Base-by-base conservation (phyloP, 495 filamentous ascomycete genomes). In the Xylaria scruposa region DNA sequence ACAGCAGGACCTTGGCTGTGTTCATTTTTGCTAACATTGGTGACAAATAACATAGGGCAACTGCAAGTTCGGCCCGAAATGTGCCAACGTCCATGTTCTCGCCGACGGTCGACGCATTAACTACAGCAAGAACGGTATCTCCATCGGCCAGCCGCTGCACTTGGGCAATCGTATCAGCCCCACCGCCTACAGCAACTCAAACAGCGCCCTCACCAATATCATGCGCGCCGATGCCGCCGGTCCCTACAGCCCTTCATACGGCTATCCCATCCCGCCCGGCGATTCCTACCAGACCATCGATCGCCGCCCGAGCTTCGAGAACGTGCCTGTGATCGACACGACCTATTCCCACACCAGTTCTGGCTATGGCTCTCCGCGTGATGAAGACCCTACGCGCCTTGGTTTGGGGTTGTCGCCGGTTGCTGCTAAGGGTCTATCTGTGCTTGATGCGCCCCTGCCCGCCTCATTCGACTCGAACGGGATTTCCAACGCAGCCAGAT, bases 31-130 rank as follows among this genome's bases (percentile, higher is more conserved):
- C 83, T 85, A 72, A 85, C 74, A 68, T 71, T 61, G 61, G 49
- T 73, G 79, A 78, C 74, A 70, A 67, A 73, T 72, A 21, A 61
- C 77, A 71, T 70, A 98, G 94, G 97, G 96, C 68, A 98, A 98
- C 83, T 99, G 96, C 90, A 99, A 99, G 81, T 99, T 98, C 81
- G 96, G 96, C 68, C 90, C 92, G 36, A 98, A 98, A 82, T 99
- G 96, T 84, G 96, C 97, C 75, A 91, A 97, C 79, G 92, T 94
- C 71, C 96, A 99, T 81, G 92, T 98, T 76, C 89, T 97, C 51
- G 94, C 96, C 40, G 94, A 99, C 81, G 96, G 96, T 59, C 92
- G 93, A 75, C 88, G 94, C 77, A 92, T 98, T 73, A 97, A 97
- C 81, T 89, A 89, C 73, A 81, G 86, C 73, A 87, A 85, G 75